These are phyloP conservation scores for Coemansia sp. DNA, from an alignment of 192 early-diverging fungal genomes.

Conservation along the genomic window DNA sequence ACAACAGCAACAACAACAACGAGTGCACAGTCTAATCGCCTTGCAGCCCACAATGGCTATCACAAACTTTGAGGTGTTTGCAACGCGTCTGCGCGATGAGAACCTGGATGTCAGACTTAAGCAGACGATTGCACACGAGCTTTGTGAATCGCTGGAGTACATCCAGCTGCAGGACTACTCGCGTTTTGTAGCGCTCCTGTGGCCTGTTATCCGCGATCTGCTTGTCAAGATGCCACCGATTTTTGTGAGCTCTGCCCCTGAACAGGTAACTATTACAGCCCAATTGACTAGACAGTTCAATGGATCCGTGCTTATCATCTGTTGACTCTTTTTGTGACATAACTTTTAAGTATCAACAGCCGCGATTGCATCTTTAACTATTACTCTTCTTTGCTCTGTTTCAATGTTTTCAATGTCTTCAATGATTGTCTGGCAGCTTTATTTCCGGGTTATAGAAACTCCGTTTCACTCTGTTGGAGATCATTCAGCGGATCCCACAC, in stretches of 20 bases:
- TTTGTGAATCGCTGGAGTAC: slow-evolving; percentile 88
- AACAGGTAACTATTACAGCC: slow-evolving; percentile 57
- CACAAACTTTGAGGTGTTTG: slow-evolving; percentile 59
- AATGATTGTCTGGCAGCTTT: no score
- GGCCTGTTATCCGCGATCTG: slow-evolving; percentile 82
- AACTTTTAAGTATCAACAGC: no score
- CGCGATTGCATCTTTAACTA: no score
- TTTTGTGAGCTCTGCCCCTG: slow-evolving; percentile 70
- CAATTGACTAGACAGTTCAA: neutral
- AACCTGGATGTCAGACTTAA: slow-evolving; percentile 64
- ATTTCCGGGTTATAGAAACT: slow-evolving; percentile 64
- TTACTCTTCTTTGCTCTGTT: no score
- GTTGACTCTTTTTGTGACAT: neutral
- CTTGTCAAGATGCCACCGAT: slow-evolving; percentile 70
- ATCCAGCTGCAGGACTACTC: slow-evolving; percentile 85
- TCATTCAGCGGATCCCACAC: slow-evolving; percentile 88
- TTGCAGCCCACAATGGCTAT: slow-evolving; percentile 26
- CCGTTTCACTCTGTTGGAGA: slow-evolving; percentile 83
- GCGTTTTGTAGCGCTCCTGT: slow-evolving; percentile 70
- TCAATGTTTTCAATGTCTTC: no score
- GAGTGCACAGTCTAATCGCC: neutral
- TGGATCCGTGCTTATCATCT: neutral
- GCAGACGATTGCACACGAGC: slow-evolving; percentile 76
- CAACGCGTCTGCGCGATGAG: slow-evolving; percentile 57
- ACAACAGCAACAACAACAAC: neutral